Conservation (phyloP, 208 protist genomes). For the Trypanosoma caninum region DNA sequence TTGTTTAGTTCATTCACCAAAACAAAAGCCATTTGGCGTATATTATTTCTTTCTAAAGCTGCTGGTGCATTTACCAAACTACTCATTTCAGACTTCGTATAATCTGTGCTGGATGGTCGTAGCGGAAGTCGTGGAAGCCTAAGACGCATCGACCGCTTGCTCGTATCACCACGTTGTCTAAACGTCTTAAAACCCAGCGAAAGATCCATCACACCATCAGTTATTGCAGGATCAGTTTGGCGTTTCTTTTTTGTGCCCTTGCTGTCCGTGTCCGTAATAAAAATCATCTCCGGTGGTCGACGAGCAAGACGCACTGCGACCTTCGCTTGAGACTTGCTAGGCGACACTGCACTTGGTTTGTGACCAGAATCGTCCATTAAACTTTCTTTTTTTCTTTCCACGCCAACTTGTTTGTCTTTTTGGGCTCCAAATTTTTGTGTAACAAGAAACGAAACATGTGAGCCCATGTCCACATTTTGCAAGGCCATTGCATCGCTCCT, state of each 20-base stretch:
- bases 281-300: not conserved
- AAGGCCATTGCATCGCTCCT: not conserved
- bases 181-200: no score
- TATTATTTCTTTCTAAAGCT: not conserved
- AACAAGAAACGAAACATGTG: no score
- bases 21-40: constrained; percentile 15
- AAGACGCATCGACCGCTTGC: not conserved
- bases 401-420: no score
- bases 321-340: not conserved
- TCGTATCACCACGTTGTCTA: not conserved
- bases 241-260: not conserved
- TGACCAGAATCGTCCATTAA: not conserved
- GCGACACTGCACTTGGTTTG: no score
- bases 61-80: not conserved
- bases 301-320: not conserved
- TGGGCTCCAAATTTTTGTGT: no score
- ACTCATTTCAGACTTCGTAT: not conserved
- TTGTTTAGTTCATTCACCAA: constrained; percentile 3
- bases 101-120: not conserved
- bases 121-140: constrained; percentile 14
- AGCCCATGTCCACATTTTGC: no score
- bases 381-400: not conserved
- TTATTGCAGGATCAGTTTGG: not conserved
- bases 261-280: not conserved
- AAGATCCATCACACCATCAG: not conserved